Conservation (phyloP, 176 grass and related monocot species). For the Oryza coarctata region DNA sequence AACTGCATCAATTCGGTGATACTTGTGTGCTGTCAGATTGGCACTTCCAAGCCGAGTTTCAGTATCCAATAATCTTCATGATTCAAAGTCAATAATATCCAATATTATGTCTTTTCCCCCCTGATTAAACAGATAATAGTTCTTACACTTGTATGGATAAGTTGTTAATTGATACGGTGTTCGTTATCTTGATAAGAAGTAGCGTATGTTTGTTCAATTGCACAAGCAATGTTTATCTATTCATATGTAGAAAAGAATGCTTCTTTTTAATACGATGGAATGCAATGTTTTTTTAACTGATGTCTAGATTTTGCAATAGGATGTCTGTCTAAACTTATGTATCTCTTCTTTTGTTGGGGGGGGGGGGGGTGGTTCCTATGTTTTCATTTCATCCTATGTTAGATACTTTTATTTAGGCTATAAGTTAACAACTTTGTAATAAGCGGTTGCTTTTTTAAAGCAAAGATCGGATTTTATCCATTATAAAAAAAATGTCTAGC, state of each 20-base stretch:
- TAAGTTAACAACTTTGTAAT: too few relatives aligned
- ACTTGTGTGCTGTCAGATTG: constrained; percentile 1
- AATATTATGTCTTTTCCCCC: background rate
- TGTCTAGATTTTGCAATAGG: too few relatives aligned
- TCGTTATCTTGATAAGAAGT: constrained; percentile 22
- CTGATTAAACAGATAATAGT: background rate
- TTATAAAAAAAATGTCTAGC: too few relatives aligned
- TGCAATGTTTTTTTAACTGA: too few relatives aligned
- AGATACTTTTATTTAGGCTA: too few relatives aligned
- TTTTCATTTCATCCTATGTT: too few relatives aligned
- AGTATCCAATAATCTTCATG: background rate
- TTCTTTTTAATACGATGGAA: background rate
- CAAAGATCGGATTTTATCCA: too few relatives aligned
- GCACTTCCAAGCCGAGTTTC: background rate
- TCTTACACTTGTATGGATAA: constrained; percentile 1
- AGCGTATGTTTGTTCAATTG: constrained; percentile 17
- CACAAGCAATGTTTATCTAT: background rate
- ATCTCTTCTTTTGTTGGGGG: too few relatives aligned
- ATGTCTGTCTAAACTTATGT: too few relatives aligned
- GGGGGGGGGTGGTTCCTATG: too few relatives aligned
- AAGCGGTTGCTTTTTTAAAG: too few relatives aligned
- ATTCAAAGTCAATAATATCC: background rate
- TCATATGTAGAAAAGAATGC: background rate
- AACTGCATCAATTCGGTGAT: background rate
- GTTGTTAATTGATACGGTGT: background rate